These are phyloP conservation scores for Sporisorium exsertum DNA, from an alignment of 1,284 basidiomycete species.

Conservation along the genomic window DNA sequence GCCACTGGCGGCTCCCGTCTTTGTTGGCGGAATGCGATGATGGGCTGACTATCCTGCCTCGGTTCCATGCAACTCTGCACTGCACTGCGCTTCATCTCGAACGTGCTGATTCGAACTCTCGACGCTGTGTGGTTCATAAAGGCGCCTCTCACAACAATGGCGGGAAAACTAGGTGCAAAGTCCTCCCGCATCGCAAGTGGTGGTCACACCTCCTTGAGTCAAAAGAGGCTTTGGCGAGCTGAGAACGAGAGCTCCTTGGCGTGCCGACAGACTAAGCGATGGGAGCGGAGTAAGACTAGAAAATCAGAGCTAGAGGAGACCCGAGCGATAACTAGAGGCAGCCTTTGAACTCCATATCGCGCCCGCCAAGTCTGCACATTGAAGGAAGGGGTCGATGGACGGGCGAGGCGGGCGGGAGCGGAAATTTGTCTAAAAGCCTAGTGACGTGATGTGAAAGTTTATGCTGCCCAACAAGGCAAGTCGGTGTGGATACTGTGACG, in stretches of 20 bases:
- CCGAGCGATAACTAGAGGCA: not conserved
- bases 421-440: not conserved
- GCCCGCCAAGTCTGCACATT: not conserved
- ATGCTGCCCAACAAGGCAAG: not conserved
- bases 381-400: not conserved
- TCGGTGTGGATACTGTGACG: not conserved
- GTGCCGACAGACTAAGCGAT: not conserved
- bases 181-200: not conserved
- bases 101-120: slow-evolving; percentile 1
- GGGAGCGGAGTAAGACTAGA: not conserved
- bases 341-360: not conserved
- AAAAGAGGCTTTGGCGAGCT: not conserved
- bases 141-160: not conserved
- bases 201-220: no score
- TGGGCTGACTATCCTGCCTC: no score
- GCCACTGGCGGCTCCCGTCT: not conserved
- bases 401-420: not conserved
- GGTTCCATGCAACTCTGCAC: no score
- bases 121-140: not conserved
- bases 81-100: not conserved
- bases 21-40: no score
- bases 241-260: not conserved
- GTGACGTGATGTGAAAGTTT: slow-evolving; percentile 1
- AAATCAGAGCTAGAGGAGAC: not conserved
- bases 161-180: not conserved